phyloP scores from a whole-genome alignment of 2,329 filamentous ascomycete genomes.

The Cladosporium sp. region DNA sequence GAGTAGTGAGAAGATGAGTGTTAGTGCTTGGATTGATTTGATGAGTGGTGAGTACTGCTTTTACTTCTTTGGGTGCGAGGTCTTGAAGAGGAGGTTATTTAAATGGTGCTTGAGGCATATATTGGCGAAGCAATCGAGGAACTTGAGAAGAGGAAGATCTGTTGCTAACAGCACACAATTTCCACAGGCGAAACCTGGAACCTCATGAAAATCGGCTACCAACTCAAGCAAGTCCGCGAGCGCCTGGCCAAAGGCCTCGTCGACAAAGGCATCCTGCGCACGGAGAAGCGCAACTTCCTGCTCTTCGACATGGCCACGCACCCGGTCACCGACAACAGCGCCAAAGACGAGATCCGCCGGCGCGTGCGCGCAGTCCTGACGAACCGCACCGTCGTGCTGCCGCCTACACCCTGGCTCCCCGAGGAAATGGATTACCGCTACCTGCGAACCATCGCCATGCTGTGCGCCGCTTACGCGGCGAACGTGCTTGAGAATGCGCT shows the following conservation, averaged over 20 bases:
- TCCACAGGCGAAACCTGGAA: constrained; percentile 94
- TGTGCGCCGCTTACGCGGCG: constrained; percentile 95
- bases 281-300: constrained; percentile 98
- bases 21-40: constrained; percentile 97
- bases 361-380: constrained; percentile 91
- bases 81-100: background rate
- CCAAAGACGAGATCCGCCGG: constrained; percentile 94
- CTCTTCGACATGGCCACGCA: constrained; percentile 99
- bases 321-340: constrained; percentile 90
- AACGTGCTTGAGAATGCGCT: constrained; percentile 99
- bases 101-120: background rate
- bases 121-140: too few relatives aligned
- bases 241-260: constrained; percentile 95
- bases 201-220: constrained; percentile 99
- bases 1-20: constrained; percentile 99
- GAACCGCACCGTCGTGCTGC: constrained; percentile 88
- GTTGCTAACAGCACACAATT: constrained; percentile 27
- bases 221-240: constrained; percentile 98
- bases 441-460: constrained; percentile 88
- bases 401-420: constrained; percentile 82
- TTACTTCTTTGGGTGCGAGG: background rate
- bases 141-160: background rate
- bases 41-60: constrained; percentile 80
- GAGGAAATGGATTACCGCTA: constrained; percentile 95
- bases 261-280: constrained; percentile 97